Conservation (phyloP, 1,284 basidiomycete genomes). For the Singerocomus inundabilis region DNA sequence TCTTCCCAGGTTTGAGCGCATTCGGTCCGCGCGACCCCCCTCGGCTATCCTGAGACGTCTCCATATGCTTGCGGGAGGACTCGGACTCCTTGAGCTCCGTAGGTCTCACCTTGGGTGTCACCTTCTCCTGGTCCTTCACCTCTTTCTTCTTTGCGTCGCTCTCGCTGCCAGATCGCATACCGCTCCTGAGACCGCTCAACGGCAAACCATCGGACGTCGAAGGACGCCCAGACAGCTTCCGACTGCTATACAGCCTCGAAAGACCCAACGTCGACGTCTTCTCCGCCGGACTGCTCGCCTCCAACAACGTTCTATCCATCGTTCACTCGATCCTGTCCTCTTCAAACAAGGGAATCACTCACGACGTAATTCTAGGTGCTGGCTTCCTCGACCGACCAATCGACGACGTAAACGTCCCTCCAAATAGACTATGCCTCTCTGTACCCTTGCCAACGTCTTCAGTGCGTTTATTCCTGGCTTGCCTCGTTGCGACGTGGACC, state of each 20-base stretch:
- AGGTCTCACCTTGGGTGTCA: constrained; percentile 14
- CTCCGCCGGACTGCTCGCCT: constrained; percentile 29
- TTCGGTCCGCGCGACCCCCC: constrained; percentile 26
- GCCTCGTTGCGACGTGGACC: constrained; percentile 37
- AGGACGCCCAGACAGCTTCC: constrained; percentile 41
- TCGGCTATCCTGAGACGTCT: constrained; percentile 35
- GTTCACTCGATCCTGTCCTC: background rate
- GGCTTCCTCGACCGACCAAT: constrained; percentile 75
- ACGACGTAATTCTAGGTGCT: constrained; percentile 66
- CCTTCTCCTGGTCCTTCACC: constrained; percentile 21
- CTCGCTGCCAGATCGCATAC: constrained; percentile 3
- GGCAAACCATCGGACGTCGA: constrained; percentile 36
- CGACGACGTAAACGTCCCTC: constrained; percentile 53
- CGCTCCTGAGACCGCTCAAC: constrained; percentile 14
- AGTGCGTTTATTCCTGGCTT: constrained; percentile 49
- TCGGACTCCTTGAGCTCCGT: constrained; percentile 20
- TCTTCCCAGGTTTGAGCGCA: constrained; percentile 60
- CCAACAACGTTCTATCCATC: constrained; percentile 26
- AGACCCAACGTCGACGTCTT: constrained; percentile 45
- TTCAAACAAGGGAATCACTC: constrained; percentile 26
- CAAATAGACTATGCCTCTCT: constrained; percentile 79
- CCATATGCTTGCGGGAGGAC: constrained; percentile 51
- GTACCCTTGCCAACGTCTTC: constrained; percentile 48
- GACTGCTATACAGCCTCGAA: constrained; percentile 46
- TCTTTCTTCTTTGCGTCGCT: constrained; percentile 19